phyloP scores from a whole-genome alignment of 2,329 filamentous ascomycete species.

The Aureobasidium subglaciale region DNA sequence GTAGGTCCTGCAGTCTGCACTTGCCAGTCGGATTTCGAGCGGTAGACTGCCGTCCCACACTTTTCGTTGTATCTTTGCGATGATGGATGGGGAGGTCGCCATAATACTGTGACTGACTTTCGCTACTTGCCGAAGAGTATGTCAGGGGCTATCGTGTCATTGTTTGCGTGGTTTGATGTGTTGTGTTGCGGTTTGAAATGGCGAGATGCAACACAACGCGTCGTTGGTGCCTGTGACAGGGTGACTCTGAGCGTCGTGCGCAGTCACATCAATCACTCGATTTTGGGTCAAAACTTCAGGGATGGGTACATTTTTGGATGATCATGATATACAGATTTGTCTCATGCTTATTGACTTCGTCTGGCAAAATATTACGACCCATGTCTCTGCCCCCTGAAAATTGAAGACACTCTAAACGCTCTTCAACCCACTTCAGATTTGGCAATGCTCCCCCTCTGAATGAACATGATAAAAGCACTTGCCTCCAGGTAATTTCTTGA shows the following conservation, averaged over 20 bases:
- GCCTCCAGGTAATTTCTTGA: neutral
- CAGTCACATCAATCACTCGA: neutral
- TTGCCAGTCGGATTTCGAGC: slow-evolving; percentile 52
- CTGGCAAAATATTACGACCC: too few relatives aligned
- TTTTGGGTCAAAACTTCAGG: too few relatives aligned
- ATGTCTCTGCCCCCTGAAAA: too few relatives aligned
- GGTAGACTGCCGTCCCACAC: slow-evolving; percentile 56
- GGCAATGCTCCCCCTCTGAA: neutral
- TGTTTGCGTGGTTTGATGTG: neutral
- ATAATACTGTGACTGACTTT: neutral
- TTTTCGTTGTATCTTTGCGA: slow-evolving; percentile 37
- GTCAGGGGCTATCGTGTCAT: neutral
- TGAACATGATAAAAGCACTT: neutral
- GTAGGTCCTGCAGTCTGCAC: slow-evolving; percentile 54
- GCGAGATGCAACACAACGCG: neutral
- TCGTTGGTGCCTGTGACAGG: neutral
- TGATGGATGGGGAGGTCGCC: neutral
- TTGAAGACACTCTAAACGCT: too few relatives aligned
- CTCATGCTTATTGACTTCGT: too few relatives aligned
- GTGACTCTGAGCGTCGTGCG: too few relatives aligned
- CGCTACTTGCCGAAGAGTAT: neutral
- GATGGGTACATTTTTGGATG: too few relatives aligned
- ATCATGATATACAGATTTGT: neutral
- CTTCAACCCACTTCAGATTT: too few relatives aligned
- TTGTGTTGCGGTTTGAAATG: neutral